Base-by-base conservation (phyloP, 768 basidiomycete genomes). In the Kwoniella sp. region DNA sequence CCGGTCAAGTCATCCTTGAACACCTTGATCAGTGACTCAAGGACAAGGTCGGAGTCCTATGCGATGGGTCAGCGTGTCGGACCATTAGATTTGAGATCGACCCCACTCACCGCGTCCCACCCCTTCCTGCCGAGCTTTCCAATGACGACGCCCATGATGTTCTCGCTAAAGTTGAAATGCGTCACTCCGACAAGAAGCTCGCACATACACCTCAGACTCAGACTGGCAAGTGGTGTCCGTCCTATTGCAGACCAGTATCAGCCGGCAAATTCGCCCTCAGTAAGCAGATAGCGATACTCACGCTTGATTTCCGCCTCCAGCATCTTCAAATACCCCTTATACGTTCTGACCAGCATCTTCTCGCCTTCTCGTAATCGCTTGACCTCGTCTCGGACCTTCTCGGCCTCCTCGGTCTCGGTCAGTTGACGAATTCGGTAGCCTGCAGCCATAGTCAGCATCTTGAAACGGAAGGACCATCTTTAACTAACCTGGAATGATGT, bases 121-220 rank as follows among this genome's bases (percentile, higher is more conserved):
- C 85, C 84, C 69, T 81, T 86, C 70, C 82, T 83, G 70, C 90
- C 91, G 40, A 98, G 74, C 12, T 83, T 82, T 42, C 85, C 83
- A 20, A 96, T 83, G 52, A 98, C 78, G 43, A 85, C 85, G 55
- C 83, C 84, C 83, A 95, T 89, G 62, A 99, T 80, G 77, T 98
- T 95, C 60, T 82, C 79, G 38, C 88, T 83, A 74, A 96, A 98
- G 77, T 98, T 99, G 83, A 99, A 99, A 76, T 98, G 91, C 12
- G 89, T 87, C 56, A 84, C 82, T 68, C 89, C 84, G 17, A 80
- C 79, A 22, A 90, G 77, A 37, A 98, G 79, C 5, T 85, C 85
- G 75, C 91, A 92, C 80, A 98, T 85, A 75, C 85, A 89, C 68
- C 82, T 84, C 46, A 98, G 78, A 41, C 85, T 82, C 8, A 84